Conservation (phyloP, 257 asterid species). For the Penstemon davidsonii region DNA sequence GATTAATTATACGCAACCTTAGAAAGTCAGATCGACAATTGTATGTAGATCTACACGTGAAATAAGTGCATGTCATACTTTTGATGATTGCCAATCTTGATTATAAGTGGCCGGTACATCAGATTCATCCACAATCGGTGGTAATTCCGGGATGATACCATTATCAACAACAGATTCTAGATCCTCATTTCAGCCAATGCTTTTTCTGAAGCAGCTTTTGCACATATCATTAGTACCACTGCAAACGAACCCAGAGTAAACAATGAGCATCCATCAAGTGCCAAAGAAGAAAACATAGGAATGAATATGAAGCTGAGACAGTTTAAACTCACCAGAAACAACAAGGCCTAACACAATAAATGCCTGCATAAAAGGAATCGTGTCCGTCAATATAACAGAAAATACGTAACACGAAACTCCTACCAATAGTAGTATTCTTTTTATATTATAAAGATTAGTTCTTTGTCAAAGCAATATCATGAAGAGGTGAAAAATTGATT, state of each 20-base stretch:
- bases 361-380: conserved; percentile 57
- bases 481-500: too few relatives aligned
- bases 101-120: conserved; percentile 62
- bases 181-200: conserved; percentile 79
- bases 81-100: conserved; percentile 65
- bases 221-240: conserved; percentile 62
- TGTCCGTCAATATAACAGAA: conserved; percentile 26
- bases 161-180: conserved; percentile 22
- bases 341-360: conserved; percentile 62
- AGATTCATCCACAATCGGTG: conserved; percentile 37
- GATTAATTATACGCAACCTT: neutral
- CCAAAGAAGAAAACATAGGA: neutral
- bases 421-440: too few relatives aligned
- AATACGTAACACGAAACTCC: neutral
- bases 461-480: too few relatives aligned
- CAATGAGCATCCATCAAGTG: neutral
- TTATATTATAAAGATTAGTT: neutral
- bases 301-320: too few relatives aligned
- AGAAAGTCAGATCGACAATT: conserved; percentile 22
- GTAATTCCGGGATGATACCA: conserved; percentile 42
- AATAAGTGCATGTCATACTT: conserved; percentile 31
- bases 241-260: conserved; percentile 32
- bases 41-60: conserved; percentile 38
- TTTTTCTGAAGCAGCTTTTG: conserved; percentile 71
- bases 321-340: conserved; percentile 72